These are phyloP conservation scores for Rubia balearica DNA, from an alignment of 305 asterid genomes.

Conservation along the genomic window DNA sequence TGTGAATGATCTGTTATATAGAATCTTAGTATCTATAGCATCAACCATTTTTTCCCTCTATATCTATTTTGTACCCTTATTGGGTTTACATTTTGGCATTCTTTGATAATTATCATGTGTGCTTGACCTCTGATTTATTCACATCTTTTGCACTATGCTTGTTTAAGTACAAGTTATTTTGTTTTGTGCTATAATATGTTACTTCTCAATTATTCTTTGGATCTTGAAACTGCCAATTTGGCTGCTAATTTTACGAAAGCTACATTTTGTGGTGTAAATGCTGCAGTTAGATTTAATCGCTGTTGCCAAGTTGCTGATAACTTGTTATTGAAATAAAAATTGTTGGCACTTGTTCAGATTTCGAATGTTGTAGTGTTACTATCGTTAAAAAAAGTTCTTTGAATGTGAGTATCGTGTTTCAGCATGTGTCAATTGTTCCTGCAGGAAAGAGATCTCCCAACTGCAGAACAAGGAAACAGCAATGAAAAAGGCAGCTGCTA, in stretches of 20 bases:
- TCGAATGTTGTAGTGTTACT: not conserved
- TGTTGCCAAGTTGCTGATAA: not conserved
- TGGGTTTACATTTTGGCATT: not conserved
- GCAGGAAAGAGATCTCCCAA: slow-evolving; percentile 65
- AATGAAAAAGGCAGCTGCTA: slow-evolving; percentile 84
- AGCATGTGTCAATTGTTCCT: slow-evolving; percentile 9
- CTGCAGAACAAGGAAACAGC: slow-evolving; percentile 65
- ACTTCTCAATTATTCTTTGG: too few species aligned
- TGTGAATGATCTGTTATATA: not conserved
- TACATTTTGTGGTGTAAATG: not conserved
- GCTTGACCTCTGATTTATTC: not conserved
- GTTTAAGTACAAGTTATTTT: not conserved
- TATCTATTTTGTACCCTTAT: too few species aligned
- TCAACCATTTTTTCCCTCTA: too few species aligned
- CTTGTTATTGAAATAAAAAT: not conserved
- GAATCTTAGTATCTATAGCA: not conserved
- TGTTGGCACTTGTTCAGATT: not conserved
- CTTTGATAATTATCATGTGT: not conserved
- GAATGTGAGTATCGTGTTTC: slow-evolving; percentile 7
- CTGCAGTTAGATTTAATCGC: not conserved
- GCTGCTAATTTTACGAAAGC: not conserved
- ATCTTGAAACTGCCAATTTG: not conserved
- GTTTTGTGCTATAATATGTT: not conserved
- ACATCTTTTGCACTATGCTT: not conserved
- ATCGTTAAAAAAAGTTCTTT: not conserved